Percentiles rank a stretch among this genome's conserved stretches.
phyloP scores from a whole-genome alignment of 2,329 filamentous ascomycete genomes.

The Diaporthe vexans region DNA sequence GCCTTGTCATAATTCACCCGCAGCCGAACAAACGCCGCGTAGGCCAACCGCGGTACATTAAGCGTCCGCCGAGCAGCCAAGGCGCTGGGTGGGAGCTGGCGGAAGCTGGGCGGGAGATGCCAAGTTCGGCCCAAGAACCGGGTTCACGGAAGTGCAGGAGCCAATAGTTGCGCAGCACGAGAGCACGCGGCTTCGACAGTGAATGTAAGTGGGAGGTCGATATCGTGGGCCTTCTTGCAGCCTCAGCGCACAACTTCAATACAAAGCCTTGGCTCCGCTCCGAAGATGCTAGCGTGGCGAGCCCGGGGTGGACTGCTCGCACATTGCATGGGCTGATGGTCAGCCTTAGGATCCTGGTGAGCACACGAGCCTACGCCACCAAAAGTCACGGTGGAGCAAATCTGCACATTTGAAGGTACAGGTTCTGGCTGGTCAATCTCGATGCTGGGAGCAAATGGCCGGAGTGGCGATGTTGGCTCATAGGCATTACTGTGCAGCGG shows the following conservation, averaged over 20 bases:
- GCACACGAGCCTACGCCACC: not conserved
- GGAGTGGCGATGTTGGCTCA: not conserved
- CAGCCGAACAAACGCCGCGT: not conserved
- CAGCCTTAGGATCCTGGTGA: conserved; percentile 1
- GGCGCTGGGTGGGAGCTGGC: conserved; percentile 3
- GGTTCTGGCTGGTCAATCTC: not conserved
- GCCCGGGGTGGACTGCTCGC: not conserved
- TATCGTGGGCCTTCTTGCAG: not conserved
- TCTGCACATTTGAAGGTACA: not conserved
- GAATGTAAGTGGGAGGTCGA: not conserved
- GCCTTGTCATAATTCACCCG: conserved; percentile 9
- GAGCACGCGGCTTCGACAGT: conserved; percentile 6
- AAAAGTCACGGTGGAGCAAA: not conserved
- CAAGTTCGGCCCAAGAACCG: conserved; percentile 19
- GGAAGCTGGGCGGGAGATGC: conserved; percentile 29
- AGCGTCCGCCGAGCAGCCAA: conserved; percentile 31
- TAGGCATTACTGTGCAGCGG: no score
- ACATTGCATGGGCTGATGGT: not conserved
- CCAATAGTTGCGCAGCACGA: not conserved
- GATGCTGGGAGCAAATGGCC: not conserved
- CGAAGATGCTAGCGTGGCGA: conserved; percentile 51
- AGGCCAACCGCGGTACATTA: conserved; percentile 5
- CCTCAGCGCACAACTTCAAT: conserved; percentile 7
- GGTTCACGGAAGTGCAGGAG: conserved; percentile 7
- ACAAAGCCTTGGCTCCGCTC: conserved; percentile 31